phyloP scores from a whole-genome alignment of 495 filamentous ascomycete species.

The Aspergillus nanangensis region DNA sequence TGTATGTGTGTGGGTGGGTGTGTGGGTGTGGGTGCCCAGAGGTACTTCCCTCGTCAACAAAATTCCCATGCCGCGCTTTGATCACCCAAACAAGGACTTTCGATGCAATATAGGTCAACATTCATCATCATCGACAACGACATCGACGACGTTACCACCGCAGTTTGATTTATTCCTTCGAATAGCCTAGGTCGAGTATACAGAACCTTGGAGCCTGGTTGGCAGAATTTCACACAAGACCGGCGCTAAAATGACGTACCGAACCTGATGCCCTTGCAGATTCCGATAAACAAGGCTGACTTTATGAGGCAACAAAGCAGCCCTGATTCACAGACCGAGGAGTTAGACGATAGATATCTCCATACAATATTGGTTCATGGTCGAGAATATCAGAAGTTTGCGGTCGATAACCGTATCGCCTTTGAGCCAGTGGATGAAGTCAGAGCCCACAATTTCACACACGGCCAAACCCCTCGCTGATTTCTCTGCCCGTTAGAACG shows the following conservation, averaged over 20 bases:
- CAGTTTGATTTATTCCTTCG: slow-evolving; percentile 1
- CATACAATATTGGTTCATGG: slow-evolving; percentile 62
- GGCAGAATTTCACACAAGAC: slow-evolving; percentile 5
- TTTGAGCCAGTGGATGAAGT: slow-evolving; percentile 86
- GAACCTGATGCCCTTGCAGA: slow-evolving; percentile 6
- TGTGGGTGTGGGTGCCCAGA: too few species aligned
- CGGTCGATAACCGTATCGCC: slow-evolving; percentile 68
- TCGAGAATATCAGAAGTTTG: slow-evolving; percentile 68
- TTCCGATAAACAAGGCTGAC: slow-evolving; percentile 13
- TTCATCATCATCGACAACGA: slow-evolving; percentile 11
- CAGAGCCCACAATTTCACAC: slow-evolving; percentile 18
- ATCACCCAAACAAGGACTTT: slow-evolving; percentile 9
- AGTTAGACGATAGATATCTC: slow-evolving; percentile 56
- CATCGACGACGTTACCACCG: too few species aligned
- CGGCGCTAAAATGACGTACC: slow-evolving; percentile 34
- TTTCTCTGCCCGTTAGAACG: slow-evolving; percentile 53
- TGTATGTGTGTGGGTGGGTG: too few species aligned
- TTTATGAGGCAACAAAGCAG: slow-evolving; percentile 30
- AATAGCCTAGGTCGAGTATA: slow-evolving; percentile 9
- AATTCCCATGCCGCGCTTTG: slow-evolving; percentile 12
- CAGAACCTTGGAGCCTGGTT: slow-evolving; percentile 10
- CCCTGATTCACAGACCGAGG: slow-evolving; percentile 45
- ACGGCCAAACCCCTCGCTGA: slow-evolving; percentile 10
- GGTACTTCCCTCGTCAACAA: slow-evolving; percentile 11
- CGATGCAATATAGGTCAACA: slow-evolving; percentile 13